Evolutionary conservation across 495 filamentous ascomycete genomes (phyloP), one percentile per base, ranked within the genome.

Genomic region (Annulohypoxylon bovei): DNA sequence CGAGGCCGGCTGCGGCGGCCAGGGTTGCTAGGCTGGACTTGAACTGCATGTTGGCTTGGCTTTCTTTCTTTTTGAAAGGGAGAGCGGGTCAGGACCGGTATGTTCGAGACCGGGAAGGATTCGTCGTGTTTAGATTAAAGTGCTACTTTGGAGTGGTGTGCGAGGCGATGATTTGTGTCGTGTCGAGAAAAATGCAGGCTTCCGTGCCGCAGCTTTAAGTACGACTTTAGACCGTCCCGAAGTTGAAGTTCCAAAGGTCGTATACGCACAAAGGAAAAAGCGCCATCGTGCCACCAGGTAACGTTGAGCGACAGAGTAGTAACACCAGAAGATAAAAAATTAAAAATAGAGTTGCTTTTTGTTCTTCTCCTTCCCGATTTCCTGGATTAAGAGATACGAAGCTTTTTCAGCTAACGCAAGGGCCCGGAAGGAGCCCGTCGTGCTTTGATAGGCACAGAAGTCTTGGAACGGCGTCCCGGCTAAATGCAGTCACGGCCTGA

Each of bases 391-490:
- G 27, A 8, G 65, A 65, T 66, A 61, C 49, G 61, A 66, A 57
- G 40, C 18, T 57, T 47, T 52, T 46, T 49, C 35, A 27, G 16
- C 55, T 56, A 71, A 66, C 37, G 68, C 27, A 66, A 58, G 58
- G 68, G 56, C 2, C 37, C 35, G 35, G 42, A 44, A 60, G 44
- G 28, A 22, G 28, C 16, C 37, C 54, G 44, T 32, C 44, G 22
- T 27, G 46, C 25, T 50, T 27, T 50, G 23, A 50, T 50, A 20
- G 23, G 16, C 33, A 57, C 53, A 35, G n/a, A 20, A 37, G 37
- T 16, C 37, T 54, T 49, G 46, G 67, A 32, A 53, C 11, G 46
- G 54, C 50, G 18, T 16, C 20, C 40, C 40, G 67, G 67, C 11
- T 65, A 65, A 53, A 59, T 70, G 28, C 46, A 30, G 40, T 42